phyloP scores from a whole-genome alignment of 495 filamentous ascomycete genomes.

The Penicillium simplicissimum region DNA sequence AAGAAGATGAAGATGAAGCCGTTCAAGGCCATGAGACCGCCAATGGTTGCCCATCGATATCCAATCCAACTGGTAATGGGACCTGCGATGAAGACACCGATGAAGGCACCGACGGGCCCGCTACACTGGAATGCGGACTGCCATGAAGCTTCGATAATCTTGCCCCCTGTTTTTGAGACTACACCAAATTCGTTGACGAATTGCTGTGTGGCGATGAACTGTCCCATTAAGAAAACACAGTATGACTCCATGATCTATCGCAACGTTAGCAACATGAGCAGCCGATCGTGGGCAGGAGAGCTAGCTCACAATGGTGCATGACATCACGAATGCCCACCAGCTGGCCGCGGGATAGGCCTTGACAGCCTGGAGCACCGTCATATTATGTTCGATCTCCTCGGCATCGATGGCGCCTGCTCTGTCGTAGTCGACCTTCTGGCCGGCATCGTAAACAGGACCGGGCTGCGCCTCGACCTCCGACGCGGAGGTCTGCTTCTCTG shows the following conservation, averaged over 20 bases:
- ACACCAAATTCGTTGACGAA: constrained; percentile 41
- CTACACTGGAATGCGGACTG: constrained; percentile 47
- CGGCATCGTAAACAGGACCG: constrained; percentile 43
- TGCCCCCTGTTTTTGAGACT: background rate
- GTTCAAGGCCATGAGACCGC: constrained; percentile 44
- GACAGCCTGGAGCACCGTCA: constrained; percentile 51
- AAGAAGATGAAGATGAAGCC: constrained; percentile 50
- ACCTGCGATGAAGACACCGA: constrained; percentile 48
- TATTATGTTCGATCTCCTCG: constrained; percentile 46
- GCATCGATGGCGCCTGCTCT: constrained; percentile 47
- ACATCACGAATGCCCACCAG: constrained; percentile 56
- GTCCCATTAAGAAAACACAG: constrained; percentile 46
- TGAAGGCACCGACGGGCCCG: constrained; percentile 45
- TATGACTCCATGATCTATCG: constrained; percentile 50
- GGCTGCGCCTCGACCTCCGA: constrained; percentile 43
- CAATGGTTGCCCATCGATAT: constrained; percentile 48
- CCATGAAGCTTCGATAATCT: constrained; percentile 41
- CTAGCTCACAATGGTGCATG: constrained; percentile 53
- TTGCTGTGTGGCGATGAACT: constrained; percentile 42
- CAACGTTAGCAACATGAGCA: constrained; percentile 31
- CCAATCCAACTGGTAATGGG: constrained; percentile 48
- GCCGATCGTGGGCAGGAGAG: constrained; percentile 22
- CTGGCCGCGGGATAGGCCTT: constrained; percentile 48
- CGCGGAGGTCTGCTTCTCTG: constrained; percentile 37
- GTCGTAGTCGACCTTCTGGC: constrained; percentile 48